These are phyloP conservation scores for Leishmania major DNA, from an alignment of 208 protist genomes.

Conservation along the genomic window DNA sequence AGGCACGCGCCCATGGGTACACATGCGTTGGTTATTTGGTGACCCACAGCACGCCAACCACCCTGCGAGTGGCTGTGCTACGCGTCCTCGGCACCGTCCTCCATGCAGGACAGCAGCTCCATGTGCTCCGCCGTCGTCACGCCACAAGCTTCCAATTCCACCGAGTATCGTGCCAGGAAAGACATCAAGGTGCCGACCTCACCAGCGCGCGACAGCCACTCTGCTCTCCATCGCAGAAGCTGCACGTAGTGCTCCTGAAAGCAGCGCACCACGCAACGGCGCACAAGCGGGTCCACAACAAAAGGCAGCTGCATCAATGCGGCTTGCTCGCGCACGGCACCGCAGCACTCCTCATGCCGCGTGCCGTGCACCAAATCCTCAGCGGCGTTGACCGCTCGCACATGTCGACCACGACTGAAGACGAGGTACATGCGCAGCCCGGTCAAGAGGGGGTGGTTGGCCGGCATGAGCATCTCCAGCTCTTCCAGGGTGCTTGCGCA, in stretches of 20 bases:
- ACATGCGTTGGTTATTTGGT: neutral
- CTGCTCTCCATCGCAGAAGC: slow-evolving; percentile 32
- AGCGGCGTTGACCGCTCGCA: slow-evolving; percentile 26
- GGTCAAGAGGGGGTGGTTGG: slow-evolving; percentile 64
- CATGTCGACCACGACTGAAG: slow-evolving; percentile 56
- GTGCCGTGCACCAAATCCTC: slow-evolving; percentile 21
- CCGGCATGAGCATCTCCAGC: slow-evolving; percentile 51
- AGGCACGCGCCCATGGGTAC: neutral
- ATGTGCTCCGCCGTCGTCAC: slow-evolving; percentile 46
- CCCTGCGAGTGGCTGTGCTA: neutral
- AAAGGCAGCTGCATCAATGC: slow-evolving; percentile 57
- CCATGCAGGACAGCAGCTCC: slow-evolving; percentile 65
- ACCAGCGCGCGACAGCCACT: slow-evolving; percentile 9
- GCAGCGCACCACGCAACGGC: slow-evolving; percentile 54
- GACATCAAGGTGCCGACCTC: slow-evolving; percentile 37
- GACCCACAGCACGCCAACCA: neutral
- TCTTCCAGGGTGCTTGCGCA: slow-evolving; percentile 55
- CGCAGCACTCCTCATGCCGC: slow-evolving; percentile 57
- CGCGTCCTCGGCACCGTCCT: slow-evolving; percentile 8
- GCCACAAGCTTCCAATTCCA: slow-evolving; percentile 64
- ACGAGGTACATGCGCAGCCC: slow-evolving; percentile 74
- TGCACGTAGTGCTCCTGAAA: slow-evolving; percentile 84
- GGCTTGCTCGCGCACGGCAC: slow-evolving; percentile 58
- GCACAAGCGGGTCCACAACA: slow-evolving; percentile 57
- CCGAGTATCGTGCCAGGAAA: slow-evolving; percentile 54